These are phyloP conservation scores for Sporothrix euskadiensis DNA, from an alignment of 2,329 filamentous ascomycete genomes.

Conservation along the genomic window DNA sequence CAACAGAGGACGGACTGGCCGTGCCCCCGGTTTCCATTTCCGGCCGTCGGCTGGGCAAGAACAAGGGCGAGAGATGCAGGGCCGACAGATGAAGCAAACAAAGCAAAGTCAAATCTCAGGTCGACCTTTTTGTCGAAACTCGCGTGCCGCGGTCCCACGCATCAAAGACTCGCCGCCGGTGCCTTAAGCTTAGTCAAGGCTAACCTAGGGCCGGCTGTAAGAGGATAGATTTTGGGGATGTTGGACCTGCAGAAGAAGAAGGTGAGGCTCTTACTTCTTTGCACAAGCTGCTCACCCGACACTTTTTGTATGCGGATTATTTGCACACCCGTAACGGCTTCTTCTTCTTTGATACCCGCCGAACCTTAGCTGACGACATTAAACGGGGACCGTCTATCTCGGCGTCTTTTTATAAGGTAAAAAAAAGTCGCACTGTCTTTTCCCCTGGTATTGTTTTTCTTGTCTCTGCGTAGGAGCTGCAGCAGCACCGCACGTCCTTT, in stretches of 20 bases:
- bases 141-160: background rate
- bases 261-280: constrained; percentile 1
- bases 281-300: background rate
- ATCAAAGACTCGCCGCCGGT: background rate
- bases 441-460: background rate
- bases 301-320: background rate
- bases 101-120: background rate
- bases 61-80: background rate
- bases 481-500: constrained; percentile 5
- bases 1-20: background rate
- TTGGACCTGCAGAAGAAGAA: background rate
- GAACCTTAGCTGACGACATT: background rate
- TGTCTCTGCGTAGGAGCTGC: background rate
- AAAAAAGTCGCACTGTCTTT: background rate
- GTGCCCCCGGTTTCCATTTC: background rate
- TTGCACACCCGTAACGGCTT: background rate
- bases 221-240: background rate
- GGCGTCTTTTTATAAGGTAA: background rate
- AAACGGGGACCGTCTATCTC: background rate
- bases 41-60: background rate
- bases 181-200: constrained; percentile 10
- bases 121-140: background rate
- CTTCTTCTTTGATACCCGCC: background rate
- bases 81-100: background rate
- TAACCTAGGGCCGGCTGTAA: background rate